These are phyloP conservation scores for Metarhizium guizhouense DNA, from an alignment of 2,329 filamentous ascomycete genomes.

Conservation along the genomic window DNA sequence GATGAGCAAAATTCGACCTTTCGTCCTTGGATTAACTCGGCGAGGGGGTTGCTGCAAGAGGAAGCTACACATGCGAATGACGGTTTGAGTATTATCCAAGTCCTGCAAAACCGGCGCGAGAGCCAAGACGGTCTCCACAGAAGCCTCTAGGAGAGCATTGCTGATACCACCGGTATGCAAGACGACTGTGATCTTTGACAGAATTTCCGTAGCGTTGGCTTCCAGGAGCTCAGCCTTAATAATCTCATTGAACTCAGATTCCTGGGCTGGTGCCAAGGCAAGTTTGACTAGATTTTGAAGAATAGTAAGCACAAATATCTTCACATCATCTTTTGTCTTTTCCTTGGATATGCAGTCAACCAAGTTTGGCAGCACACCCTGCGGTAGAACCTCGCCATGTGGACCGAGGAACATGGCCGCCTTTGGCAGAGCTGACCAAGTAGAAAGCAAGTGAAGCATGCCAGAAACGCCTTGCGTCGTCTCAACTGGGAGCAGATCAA, in stretches of 20 bases:
- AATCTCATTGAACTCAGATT: slow-evolving; percentile 47
- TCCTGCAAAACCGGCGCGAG: slow-evolving; percentile 62
- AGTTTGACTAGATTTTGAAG: slow-evolving; percentile 59
- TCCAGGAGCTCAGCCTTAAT: slow-evolving; percentile 48
- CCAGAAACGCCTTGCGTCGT: slow-evolving; percentile 85
- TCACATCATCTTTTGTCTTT: slow-evolving; percentile 80
- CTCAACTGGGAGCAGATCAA: slow-evolving; percentile 72
- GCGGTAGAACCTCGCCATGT: slow-evolving; percentile 32
- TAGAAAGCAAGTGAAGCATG: slow-evolving; percentile 68
- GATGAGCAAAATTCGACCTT: slow-evolving; percentile 70
- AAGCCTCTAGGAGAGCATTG: slow-evolving; percentile 69
- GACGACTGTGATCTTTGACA: slow-evolving; percentile 59
- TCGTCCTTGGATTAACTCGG: slow-evolving; percentile 73
- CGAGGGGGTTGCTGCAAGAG: slow-evolving; percentile 78
- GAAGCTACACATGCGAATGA: slow-evolving; percentile 73
- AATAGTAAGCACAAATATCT: slow-evolving; percentile 70
- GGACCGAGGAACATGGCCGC: slow-evolving; percentile 58
- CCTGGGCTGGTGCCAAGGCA: slow-evolving; percentile 42
- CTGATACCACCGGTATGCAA: slow-evolving; percentile 52
- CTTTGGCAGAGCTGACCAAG: slow-evolving; percentile 63
- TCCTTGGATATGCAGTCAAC: slow-evolving; percentile 62
- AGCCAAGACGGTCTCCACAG: slow-evolving; percentile 70
- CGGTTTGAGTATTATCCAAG: slow-evolving; percentile 60
- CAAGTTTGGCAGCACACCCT: slow-evolving; percentile 59
- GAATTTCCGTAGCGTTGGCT: slow-evolving; percentile 48